phyloP scores from a whole-genome alignment of 768 basidiomycete species.

The Tricholoma sp. region DNA sequence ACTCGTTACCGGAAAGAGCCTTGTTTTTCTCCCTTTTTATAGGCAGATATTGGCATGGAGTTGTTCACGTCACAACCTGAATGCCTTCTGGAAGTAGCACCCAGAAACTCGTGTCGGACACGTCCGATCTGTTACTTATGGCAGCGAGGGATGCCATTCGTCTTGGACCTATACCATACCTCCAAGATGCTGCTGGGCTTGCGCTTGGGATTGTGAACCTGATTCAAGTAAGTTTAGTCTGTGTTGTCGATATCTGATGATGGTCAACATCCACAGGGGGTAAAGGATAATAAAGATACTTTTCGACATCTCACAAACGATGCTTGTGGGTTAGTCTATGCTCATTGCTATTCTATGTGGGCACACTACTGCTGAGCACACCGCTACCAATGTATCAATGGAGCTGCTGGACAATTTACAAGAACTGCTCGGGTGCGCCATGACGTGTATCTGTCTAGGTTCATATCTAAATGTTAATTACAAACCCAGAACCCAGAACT shows the following conservation, averaged over 20 bases:
- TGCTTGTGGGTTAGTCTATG: constrained; percentile 19
- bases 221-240: constrained; percentile 9
- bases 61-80: neutral
- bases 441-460: neutral
- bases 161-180: constrained; percentile 17
- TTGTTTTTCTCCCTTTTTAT: neutral
- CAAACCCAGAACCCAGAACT: constrained; percentile 8
- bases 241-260: neutral
- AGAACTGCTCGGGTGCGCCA: constrained; percentile 15
- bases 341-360: constrained; percentile 14
- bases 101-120: constrained; percentile 5
- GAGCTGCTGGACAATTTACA: constrained; percentile 10
- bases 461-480: neutral
- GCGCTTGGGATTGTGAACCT: too few species aligned
- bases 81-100: neutral
- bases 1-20: too few species aligned
- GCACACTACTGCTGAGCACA: constrained; percentile 12
- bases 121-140: constrained; percentile 15
- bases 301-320: constrained; percentile 20
- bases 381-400: constrained; percentile 3
- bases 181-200: constrained; percentile 16
- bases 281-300: constrained; percentile 18
- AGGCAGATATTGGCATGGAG: too few species aligned
- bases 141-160: constrained; percentile 14
- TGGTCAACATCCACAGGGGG: too few species aligned